Conservation (phyloP, 768 basidiomycete genomes). For the Peribolospora baueri region DNA sequence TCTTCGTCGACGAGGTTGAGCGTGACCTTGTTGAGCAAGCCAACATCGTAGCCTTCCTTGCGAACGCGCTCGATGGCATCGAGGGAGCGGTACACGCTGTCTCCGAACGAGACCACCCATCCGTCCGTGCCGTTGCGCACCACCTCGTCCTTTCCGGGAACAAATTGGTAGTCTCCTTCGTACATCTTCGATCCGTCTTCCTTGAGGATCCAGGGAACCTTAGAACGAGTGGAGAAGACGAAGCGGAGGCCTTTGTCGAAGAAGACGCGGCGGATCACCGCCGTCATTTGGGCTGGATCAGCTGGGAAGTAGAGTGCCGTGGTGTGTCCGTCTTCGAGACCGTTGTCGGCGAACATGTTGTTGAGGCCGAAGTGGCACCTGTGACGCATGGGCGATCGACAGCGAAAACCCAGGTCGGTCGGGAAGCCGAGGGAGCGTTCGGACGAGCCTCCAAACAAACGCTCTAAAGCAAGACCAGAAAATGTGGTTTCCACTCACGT, state of each 20-base stretch:
- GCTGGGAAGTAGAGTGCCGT: constrained; percentile 74
- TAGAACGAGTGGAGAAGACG: constrained; percentile 68
- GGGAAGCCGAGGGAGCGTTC: no score
- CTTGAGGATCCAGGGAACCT: constrained; percentile 64
- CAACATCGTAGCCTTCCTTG: constrained; percentile 49
- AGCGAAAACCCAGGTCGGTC: no score
- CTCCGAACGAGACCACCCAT: constrained; percentile 58
- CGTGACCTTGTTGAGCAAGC: constrained; percentile 63
- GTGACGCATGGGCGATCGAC: constrained; percentile 7
- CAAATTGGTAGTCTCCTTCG: constrained; percentile 44
- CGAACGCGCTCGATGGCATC: constrained; percentile 57
- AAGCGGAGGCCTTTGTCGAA: constrained; percentile 63
- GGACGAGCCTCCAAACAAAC: neutral
- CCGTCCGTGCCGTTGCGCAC: constrained; percentile 50
- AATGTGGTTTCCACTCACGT: constrained; percentile 1
- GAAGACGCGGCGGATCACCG: constrained; percentile 37
- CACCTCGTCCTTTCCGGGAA: constrained; percentile 62
- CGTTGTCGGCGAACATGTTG: constrained; percentile 65
- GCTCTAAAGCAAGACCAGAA: neutral
- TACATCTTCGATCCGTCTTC: constrained; percentile 41
- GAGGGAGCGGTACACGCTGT: constrained; percentile 39
- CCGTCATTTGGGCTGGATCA: constrained; percentile 54
- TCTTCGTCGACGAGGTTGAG: constrained; percentile 65
- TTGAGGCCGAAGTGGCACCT: constrained; percentile 47
- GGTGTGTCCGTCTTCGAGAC: constrained; percentile 44